phyloP scores from a whole-genome alignment of 257 asterid genomes.

The Solanum microdontum region DNA sequence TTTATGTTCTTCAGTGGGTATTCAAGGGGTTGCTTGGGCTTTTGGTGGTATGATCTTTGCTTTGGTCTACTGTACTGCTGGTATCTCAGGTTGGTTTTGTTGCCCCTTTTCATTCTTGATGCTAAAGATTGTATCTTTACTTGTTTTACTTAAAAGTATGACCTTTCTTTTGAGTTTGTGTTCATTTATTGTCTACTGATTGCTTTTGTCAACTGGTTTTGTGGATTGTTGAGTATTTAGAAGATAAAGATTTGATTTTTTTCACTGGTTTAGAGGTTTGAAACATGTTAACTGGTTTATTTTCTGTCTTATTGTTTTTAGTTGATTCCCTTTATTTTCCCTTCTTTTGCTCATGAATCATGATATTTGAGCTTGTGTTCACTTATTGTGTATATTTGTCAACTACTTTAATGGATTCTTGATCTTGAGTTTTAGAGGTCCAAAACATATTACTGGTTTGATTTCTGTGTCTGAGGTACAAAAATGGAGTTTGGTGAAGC shows the following conservation, averaged over 20 bases:
- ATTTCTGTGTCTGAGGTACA: not conserved
- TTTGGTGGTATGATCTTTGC: constrained; percentile 73
- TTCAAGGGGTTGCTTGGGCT: constrained; percentile 70
- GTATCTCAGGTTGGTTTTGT: constrained; percentile 35
- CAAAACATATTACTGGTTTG: not conserved
- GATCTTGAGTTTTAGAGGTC: not conserved
- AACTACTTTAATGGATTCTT: too few relatives aligned
- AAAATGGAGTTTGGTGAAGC: not conserved
- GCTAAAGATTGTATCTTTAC: not conserved
- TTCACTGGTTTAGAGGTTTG: not conserved
- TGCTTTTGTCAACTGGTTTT: not conserved
- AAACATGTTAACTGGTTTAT: not conserved
- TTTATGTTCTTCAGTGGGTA: constrained; percentile 49
- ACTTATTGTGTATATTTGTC: too few relatives aligned
- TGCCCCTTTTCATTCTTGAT: not conserved
- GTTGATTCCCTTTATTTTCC: not conserved
- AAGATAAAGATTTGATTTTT: not conserved
- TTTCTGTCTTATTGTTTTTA: not conserved
- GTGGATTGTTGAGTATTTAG: not conserved
- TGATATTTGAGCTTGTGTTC: not conserved
- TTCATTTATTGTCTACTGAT: too few relatives aligned
- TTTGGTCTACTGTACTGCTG: constrained; percentile 67
- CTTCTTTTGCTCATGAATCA: not conserved
- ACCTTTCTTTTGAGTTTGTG: not conserved
- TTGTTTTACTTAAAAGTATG: not conserved